These are phyloP conservation scores for Claviceps digitariae DNA, from an alignment of 2,329 filamentous ascomycete species.

Conservation along the genomic window DNA sequence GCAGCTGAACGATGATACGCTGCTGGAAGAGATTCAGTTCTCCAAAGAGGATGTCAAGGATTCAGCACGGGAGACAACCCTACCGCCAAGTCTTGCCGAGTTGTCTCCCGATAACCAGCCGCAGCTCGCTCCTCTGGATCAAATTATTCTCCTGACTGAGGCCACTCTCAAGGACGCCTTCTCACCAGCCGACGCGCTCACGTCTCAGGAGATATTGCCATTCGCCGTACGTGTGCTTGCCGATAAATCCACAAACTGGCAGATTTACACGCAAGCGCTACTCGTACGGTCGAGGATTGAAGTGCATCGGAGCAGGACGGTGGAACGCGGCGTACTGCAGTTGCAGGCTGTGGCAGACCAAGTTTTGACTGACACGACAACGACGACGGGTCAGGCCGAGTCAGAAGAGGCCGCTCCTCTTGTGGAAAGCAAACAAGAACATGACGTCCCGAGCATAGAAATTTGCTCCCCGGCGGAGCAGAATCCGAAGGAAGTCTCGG, in stretches of 20 bases:
- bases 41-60: constrained; percentile 35
- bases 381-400: constrained; percentile 14
- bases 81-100: constrained; percentile 48
- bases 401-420: constrained; percentile 14
- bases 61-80: constrained; percentile 19
- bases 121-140: constrained; percentile 67
- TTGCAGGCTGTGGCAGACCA: constrained; percentile 93
- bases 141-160: constrained; percentile 80
- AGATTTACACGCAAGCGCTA: constrained; percentile 89
- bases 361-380: constrained; percentile 71
- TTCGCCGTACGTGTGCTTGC: constrained; percentile 80
- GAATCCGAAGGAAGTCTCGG: constrained; percentile 5
- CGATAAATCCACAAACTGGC: constrained; percentile 91
- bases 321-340: constrained; percentile 81
- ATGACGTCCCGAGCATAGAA: constrained; percentile 31
- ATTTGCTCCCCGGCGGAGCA: constrained; percentile 25
- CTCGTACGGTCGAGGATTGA: constrained; percentile 85
- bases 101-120: constrained; percentile 73
- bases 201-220: constrained; percentile 83
- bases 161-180: constrained; percentile 79
- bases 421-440: constrained; percentile 6
- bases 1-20: constrained; percentile 79
- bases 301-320: constrained; percentile 69
- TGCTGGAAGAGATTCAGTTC: constrained; percentile 80
- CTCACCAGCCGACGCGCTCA: constrained; percentile 70